Percentiles rank a stretch among this genome's conserved stretches.
phyloP scores from a whole-genome alignment of 257 asterid genomes.

The Perilla frutescens region DNA sequence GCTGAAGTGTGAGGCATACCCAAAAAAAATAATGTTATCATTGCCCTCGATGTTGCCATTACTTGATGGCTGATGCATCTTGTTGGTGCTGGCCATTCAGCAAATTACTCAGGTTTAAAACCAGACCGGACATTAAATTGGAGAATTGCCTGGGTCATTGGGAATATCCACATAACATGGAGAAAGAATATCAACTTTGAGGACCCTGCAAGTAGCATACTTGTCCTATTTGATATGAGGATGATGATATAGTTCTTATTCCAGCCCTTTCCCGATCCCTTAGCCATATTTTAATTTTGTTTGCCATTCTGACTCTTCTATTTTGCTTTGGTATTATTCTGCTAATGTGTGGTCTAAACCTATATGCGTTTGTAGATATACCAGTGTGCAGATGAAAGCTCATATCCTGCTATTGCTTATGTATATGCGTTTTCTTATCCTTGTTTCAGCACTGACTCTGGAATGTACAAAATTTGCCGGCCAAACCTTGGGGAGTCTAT shows the following conservation, averaged over 20 bases:
- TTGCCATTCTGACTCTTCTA: constrained; percentile 1
- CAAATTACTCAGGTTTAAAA: not conserved
- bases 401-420: constrained; percentile 21
- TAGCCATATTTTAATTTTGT: not conserved
- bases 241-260: constrained; percentile 1
- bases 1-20: not conserved
- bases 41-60: constrained; percentile 19
- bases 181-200: not conserved
- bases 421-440: constrained; percentile 33
- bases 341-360: constrained; percentile 4
- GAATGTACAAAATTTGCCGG: constrained; percentile 79
- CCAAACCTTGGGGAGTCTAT: constrained; percentile 93
- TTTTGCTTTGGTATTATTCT: constrained; percentile 16
- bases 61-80: constrained; percentile 3
- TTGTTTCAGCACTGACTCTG: constrained; percentile 71
- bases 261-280: constrained; percentile 11
- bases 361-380: not conserved
- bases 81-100: too few species aligned
- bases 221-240: not conserved
- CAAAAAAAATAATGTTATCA: not conserved
- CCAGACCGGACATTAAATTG: not conserved
- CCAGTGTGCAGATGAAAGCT: constrained; percentile 10
- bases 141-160: too few species aligned
- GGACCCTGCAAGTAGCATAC: not conserved
- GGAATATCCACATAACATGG: too few species aligned